Evolutionary conservation across 2,329 filamentous ascomycete genomes (phyloP), one percentile per base, ranked within the genome.

Genomic region (Talaromyces sp.): DNA sequence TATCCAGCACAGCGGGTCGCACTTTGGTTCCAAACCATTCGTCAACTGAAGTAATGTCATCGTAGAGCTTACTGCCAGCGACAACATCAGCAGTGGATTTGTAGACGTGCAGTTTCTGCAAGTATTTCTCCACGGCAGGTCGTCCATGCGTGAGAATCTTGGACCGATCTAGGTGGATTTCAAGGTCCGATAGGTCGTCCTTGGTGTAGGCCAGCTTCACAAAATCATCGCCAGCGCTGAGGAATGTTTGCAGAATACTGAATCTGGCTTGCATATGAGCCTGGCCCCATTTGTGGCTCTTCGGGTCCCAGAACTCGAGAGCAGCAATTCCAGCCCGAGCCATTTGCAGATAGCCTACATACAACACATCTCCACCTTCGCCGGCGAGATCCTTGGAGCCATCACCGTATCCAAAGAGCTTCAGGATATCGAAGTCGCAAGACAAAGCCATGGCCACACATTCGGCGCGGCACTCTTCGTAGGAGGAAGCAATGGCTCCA

Each of bases 381-480:
- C 85, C 83, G 66, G 90, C 79, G 67, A 96, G 88, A 69, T 96
- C 84, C 57, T 82, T 77, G 19, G 78, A 84, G 22, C 92, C 92
- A 68, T 96, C 84, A 30, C 92, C 93, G 63, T 93, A 95, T 28
- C 93, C 93, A 68, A 98, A 98, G 71, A 97, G 93, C 73, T 92
- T 85, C 22, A 98, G 83, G 56, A 96, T 91, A 11, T 86, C 83
- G 72, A 96, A 96, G 70, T 97, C 93, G 76, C 93, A 96, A 71
- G 88, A 86, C 4, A 98, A 81, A 49, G 87, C 88, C 92, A 97
- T 96, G 57, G 93, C 93, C 11, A 97, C 93, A 69, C 92, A 90
- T 74, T 98, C 93, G 4, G 93, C 93, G 60, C 93, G 88, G 74
- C 93, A 98, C 76, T 98, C 93, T 77, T 98, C 93, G 71, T 96